These are phyloP conservation scores for Teunomyces cretensis DNA, from an alignment of 805 yeast species.

Conservation along the genomic window DNA sequence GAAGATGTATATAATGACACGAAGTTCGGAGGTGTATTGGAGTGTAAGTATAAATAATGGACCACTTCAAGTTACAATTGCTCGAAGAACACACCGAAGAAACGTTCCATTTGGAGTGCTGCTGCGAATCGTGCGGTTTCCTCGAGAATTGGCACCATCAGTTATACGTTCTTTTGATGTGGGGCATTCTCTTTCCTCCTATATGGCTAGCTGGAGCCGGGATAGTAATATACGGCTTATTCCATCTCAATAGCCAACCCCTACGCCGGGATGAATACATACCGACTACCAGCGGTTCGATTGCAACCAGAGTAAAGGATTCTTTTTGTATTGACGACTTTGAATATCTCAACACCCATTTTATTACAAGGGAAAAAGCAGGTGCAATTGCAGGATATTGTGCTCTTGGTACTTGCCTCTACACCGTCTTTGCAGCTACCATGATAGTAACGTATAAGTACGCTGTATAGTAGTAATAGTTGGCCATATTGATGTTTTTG, in stretches of 20 bases:
- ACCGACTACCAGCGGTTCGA: conserved; percentile 2
- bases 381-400: neutral
- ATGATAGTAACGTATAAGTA: neutral
- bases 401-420: neutral
- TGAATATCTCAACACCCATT: conserved; percentile 11
- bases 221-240: conserved; percentile 7
- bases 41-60: neutral
- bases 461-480: neutral
- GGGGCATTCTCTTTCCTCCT: conserved; percentile 19
- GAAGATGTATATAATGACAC: neutral
- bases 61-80: neutral
- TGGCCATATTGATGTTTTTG: neutral
- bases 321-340: conserved; percentile 17
- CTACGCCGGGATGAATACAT: conserved; percentile 10
- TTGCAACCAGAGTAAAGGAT: conserved; percentile 6
- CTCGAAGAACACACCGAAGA: neutral
- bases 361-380: neutral
- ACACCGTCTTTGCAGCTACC: neutral
- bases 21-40: neutral
- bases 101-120: conserved; percentile 2
- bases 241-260: conserved; percentile 7
- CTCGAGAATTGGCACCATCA: neutral
- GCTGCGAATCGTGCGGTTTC: conserved; percentile 7
- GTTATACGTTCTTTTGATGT: conserved; percentile 8
- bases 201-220: conserved; percentile 18